Evolutionary conservation across 176 grass and related monocot species (phyloP).

Genomic region (Tillandsia leiboldiana): DNA sequence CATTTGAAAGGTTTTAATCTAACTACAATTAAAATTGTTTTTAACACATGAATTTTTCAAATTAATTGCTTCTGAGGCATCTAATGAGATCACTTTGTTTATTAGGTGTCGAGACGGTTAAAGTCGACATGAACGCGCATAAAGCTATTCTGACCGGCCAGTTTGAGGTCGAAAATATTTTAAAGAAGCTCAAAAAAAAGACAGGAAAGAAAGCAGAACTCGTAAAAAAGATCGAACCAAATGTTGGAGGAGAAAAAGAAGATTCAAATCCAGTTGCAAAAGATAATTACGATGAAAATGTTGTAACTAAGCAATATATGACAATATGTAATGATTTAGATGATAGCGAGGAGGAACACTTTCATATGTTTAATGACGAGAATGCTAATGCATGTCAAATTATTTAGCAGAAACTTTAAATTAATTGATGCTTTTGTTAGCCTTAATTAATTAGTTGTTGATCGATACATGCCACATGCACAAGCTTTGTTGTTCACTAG

Average conservation of each 20-base stretch:
- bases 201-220: constrained; percentile 29
- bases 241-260: not conserved
- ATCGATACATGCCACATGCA: too few species aligned
- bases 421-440: not conserved
- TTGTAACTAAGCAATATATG: not conserved
- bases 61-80: not conserved
- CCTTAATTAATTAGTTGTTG: too few species aligned
- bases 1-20: constrained; percentile 26
- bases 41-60: not conserved
- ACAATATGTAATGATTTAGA: constrained; percentile 5
- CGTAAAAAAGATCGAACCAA: constrained; percentile 1
- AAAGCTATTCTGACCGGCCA: constrained; percentile 18
- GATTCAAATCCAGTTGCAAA: too few species aligned
- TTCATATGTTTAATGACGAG: constrained; percentile 33
- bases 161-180: constrained; percentile 19
- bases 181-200: constrained; percentile 35
- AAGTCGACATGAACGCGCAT: constrained; percentile 21
- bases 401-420: not conserved
- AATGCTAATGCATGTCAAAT: constrained; percentile 40
- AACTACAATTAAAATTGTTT: not conserved
- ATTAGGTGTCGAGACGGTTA: constrained; percentile 26
- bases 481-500: too few species aligned
- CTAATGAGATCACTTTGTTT: not conserved
- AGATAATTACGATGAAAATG: not conserved
- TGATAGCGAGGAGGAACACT: not conserved